Conservation (phyloP, 148 eudicot species). For the Gaultheria prostrata region DNA sequence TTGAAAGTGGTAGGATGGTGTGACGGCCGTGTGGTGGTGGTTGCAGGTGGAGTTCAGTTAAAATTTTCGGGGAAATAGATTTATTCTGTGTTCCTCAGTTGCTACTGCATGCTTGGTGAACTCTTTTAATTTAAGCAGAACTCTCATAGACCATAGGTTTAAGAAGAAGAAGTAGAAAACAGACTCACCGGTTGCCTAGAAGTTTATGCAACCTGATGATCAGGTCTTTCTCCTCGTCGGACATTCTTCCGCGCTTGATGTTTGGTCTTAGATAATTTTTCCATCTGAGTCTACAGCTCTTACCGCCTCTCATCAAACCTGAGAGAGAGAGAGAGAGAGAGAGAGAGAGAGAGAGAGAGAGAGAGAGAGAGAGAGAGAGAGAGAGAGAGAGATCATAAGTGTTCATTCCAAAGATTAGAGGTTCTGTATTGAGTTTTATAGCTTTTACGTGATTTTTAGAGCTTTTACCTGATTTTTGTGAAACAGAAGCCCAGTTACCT, state of each 20-base stretch:
- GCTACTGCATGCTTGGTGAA: not conserved
- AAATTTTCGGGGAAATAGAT: not conserved
- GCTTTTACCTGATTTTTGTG: constrained; percentile 27
- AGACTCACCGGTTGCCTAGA: constrained; percentile 22
- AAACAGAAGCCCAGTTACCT: constrained; percentile 32
- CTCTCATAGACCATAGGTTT: not conserved
- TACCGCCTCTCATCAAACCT: constrained; percentile 32
- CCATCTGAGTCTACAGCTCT: constrained; percentile 41
- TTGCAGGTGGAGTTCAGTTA: not conserved
- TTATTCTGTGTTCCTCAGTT: not conserved
- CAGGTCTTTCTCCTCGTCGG: constrained; percentile 25
- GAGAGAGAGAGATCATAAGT: not conserved
- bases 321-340: not conserved
- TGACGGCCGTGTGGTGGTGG: not conserved
- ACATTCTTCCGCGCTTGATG: constrained; percentile 29
- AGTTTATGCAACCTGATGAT: constrained; percentile 25
- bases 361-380: not conserved
- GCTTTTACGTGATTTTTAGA: not conserved
- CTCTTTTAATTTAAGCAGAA: not conserved
- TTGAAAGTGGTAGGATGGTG: not conserved
- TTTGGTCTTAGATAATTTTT: constrained; percentile 35
- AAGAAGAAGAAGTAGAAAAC: not conserved
- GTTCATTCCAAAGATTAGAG: not conserved
- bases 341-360: not conserved
- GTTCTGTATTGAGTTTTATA: too few species aligned